Conservation (phyloP, 192 early-diverging fungal genomes). For the Rhizophagus clarus region DNA sequence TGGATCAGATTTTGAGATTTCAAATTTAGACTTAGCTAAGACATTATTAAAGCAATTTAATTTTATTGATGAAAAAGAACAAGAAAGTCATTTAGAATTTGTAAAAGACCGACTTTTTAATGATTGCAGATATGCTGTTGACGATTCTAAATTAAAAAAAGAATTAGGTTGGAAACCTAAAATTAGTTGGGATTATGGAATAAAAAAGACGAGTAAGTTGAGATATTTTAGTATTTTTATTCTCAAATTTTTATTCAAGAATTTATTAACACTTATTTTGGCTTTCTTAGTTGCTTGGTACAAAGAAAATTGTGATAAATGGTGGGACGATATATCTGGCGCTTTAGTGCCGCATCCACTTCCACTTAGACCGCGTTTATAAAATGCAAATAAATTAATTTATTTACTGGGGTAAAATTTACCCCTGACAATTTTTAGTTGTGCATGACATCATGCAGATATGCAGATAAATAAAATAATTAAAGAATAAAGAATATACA, state of each 20-base stretch:
- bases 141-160: conserved; percentile 63
- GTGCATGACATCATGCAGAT: conserved; percentile 27
- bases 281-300: conserved; percentile 57
- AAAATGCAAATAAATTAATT: too few relatives aligned
- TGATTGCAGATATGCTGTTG: conserved; percentile 75
- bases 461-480: too few relatives aligned
- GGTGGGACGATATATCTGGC: conserved; percentile 65
- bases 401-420: too few relatives aligned
- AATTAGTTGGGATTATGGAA: conserved; percentile 62
- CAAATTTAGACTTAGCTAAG: conserved; percentile 67
- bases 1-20: conserved; percentile 68
- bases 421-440: too few relatives aligned
- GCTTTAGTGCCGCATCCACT: conserved; percentile 58
- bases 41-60: conserved; percentile 57
- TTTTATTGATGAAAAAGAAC: conserved; percentile 35
- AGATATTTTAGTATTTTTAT: background rate
- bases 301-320: conserved; percentile 45
- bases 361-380: too few relatives aligned
- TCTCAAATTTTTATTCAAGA: background rate
- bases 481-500: too few relatives aligned
- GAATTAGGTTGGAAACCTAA: conserved; percentile 68
- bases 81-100: conserved; percentile 53
- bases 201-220: conserved; percentile 65
- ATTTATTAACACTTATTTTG: background rate
- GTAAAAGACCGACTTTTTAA: conserved; percentile 80